A percentile compares a stretch with the other conserved stretches of the same genome.
Conservation (phyloP, 495 filamentous ascomycete species). For the Xylaria castorea region DNA sequence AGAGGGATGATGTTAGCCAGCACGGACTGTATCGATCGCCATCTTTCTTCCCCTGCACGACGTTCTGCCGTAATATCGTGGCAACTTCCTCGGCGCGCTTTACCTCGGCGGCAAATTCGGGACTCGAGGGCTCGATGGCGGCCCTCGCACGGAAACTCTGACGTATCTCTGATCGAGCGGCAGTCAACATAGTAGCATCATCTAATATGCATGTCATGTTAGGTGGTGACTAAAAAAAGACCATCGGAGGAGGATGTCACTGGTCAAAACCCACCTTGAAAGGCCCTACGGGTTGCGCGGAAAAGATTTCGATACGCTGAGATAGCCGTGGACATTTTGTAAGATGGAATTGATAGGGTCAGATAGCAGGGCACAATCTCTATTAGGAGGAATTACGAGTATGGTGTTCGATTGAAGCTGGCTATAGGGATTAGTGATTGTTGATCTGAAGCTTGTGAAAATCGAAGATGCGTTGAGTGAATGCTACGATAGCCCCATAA, state of each 20-base stretch:
- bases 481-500: not conserved
- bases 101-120: conserved; percentile 59
- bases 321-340: conserved; percentile 62
- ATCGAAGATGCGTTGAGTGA: conserved; percentile 32
- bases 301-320: conserved; percentile 83
- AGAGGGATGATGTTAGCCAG: not conserved
- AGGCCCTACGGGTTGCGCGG: conserved; percentile 82
- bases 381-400: not conserved
- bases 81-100: conserved; percentile 85
- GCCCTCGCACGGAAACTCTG: conserved; percentile 72
- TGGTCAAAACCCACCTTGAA: conserved; percentile 65
- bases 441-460: conserved; percentile 29
- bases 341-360: not conserved
- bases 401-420: not conserved
- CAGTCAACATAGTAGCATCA: conserved; percentile 67
- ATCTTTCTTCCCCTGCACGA: conserved; percentile 80
- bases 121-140: conserved; percentile 58
- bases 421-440: not conserved
- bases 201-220: conserved; percentile 52
- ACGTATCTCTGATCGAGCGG: conserved; percentile 74
- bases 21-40: conserved; percentile 71
- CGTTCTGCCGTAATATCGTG: conserved; percentile 77
- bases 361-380: not conserved
- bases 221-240: not conserved
- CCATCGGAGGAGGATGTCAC: not conserved